A percentile compares a stretch with the other conserved stretches of the same genome.
Conservation (phyloP, 306 rosid genomes). For the Rosa chinensis region DNA sequence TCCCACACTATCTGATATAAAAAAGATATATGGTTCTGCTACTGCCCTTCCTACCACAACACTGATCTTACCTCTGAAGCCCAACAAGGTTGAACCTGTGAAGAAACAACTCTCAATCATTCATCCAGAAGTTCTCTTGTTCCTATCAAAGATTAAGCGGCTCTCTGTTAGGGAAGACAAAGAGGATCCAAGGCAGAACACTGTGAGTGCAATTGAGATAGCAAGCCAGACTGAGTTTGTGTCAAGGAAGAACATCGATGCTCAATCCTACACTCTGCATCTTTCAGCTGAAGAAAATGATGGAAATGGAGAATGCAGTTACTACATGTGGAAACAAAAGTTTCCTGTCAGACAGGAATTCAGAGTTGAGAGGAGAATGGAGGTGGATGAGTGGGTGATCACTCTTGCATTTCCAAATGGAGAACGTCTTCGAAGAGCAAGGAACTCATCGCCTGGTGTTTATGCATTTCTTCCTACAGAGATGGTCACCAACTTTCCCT, state of each 20-base stretch:
- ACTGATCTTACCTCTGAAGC: conserved; percentile 64
- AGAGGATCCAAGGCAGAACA: conserved; percentile 35
- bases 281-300: conserved; percentile 44
- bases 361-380: conserved; percentile 53
- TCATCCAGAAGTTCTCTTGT: conserved; percentile 67
- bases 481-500: conserved; percentile 71
- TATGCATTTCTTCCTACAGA: conserved; percentile 79
- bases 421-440: conserved; percentile 47
- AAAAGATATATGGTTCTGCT: conserved; percentile 42
- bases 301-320: conserved; percentile 38
- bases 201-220: conserved; percentile 55
- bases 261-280: conserved; percentile 63
- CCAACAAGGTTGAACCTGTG: conserved; percentile 57
- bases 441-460: conserved; percentile 51
- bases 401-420: conserved; percentile 66
- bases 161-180: conserved; percentile 60
- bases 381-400: conserved; percentile 55
- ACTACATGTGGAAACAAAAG: conserved; percentile 70
- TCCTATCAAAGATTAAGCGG: conserved; percentile 62
- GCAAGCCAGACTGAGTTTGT: conserved; percentile 42
- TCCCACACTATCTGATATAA: conserved; percentile 45
- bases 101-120: conserved; percentile 63
- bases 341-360: conserved; percentile 52
- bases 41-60: conserved; percentile 56
- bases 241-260: conserved; percentile 57